Evolutionary conservation across 352 stramenopile species (phyloP).

Genomic region (Pythium guiyangense): DNA sequence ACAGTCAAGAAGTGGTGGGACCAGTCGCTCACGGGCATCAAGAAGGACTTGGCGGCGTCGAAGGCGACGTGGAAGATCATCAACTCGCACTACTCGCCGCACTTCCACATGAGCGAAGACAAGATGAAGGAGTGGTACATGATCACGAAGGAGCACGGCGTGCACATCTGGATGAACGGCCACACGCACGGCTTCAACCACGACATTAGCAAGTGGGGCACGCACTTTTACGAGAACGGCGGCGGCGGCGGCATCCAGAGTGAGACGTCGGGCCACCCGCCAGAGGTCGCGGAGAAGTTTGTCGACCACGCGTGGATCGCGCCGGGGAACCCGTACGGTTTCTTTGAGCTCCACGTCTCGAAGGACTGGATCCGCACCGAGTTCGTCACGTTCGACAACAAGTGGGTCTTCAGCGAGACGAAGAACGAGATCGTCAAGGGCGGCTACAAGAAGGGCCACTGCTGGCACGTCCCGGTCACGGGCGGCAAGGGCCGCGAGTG

Average conservation of each 20-base stretch:
- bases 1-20: constrained; percentile 80
- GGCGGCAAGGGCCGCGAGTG: constrained; percentile 63
- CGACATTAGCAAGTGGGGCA: constrained; percentile 80
- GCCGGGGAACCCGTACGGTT: constrained; percentile 75
- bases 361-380: constrained; percentile 82
- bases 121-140: constrained; percentile 89
- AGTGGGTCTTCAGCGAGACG: constrained; percentile 74
- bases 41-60: constrained; percentile 65
- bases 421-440: constrained; percentile 73
- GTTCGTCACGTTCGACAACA: constrained; percentile 81
- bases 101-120: constrained; percentile 86
- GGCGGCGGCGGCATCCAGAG: constrained; percentile 83
- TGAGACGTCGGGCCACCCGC: constrained; percentile 74
- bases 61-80: constrained; percentile 85
- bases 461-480: constrained; percentile 81
- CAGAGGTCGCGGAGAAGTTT: constrained; percentile 68
- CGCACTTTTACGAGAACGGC: constrained; percentile 87
- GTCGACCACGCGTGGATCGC: constrained; percentile 81
- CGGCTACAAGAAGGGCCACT: constrained; percentile 80
- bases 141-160: constrained; percentile 71
- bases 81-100: constrained; percentile 88
- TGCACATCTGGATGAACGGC: constrained; percentile 80
- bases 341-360: constrained; percentile 83
- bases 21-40: constrained; percentile 56
- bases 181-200: constrained; percentile 89